These are phyloP conservation scores for Geotrichum klebahnii DNA, from an alignment of 1,139 yeast species.

Conservation along the genomic window DNA sequence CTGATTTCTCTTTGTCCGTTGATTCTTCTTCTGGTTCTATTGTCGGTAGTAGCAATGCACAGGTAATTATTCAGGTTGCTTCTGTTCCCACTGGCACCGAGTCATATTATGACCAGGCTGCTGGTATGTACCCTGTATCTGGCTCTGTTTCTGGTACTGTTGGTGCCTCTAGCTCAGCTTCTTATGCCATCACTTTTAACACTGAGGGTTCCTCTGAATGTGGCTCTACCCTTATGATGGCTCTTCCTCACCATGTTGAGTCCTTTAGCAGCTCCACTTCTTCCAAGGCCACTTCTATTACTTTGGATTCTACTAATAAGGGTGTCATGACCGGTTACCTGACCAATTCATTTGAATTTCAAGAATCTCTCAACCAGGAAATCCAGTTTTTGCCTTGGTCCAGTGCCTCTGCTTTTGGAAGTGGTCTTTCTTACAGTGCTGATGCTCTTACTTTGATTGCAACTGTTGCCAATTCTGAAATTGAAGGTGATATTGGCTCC, in stretches of 20 bases:
- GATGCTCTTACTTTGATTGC: constrained; percentile 54
- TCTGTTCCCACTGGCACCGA: constrained; percentile 41
- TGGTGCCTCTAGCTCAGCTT: constrained; percentile 33
- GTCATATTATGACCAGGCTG: constrained; percentile 47
- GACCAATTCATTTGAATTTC: constrained; percentile 49
- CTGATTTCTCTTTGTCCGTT: constrained; percentile 46
- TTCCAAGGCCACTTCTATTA: constrained; percentile 60
- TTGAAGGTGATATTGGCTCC: constrained; percentile 51
- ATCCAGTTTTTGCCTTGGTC: constrained; percentile 64
- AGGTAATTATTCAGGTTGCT: constrained; percentile 59
- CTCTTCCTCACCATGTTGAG: constrained; percentile 67
- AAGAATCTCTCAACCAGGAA: constrained; percentile 54
- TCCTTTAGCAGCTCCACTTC: constrained; percentile 54
- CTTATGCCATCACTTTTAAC: constrained; percentile 48
- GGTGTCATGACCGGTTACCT: constrained; percentile 60
- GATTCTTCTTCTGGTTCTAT: constrained; percentile 43
- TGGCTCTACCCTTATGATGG: constrained; percentile 56
- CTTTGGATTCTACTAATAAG: constrained; percentile 57
- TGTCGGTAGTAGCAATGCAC: constrained; percentile 41
- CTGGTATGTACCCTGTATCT: constrained; percentile 54
- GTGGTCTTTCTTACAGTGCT: constrained; percentile 21
- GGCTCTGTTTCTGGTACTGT: constrained; percentile 32
- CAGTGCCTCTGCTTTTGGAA: constrained; percentile 25
- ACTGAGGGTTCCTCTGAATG: constrained; percentile 52
- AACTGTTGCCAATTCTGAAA: constrained; percentile 54